Base-by-base conservation (phyloP, 192 early-diverging fungal genomes). In the Linnemannia zychae region DNA sequence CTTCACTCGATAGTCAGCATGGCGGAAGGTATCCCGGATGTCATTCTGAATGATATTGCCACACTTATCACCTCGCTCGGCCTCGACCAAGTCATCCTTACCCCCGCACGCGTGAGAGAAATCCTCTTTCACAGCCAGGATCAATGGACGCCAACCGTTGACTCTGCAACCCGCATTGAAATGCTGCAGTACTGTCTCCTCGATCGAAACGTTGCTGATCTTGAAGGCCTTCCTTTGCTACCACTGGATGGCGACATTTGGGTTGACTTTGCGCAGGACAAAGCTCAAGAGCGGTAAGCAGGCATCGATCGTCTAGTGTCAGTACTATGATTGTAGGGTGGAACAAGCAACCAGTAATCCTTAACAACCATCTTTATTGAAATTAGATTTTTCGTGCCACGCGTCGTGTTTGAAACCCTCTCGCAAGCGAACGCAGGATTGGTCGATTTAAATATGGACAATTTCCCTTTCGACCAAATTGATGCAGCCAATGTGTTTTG, bases 191-290 rank as follows among this genome's bases (percentile, higher is more conserved):
- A 82, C 60, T 82, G 74, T 40, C 37, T 72, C 13, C 5, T 44
- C 7, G 80, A 82, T 71, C 44, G 38, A 33, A 33, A 82, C 0
- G 33, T 82, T 47, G 34, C n/a, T 17, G 80, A 65, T 31, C 74
- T 82, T 3, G 74, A 82, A 53, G 80, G 80, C 20, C 34, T 82
- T 5, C 80, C 80, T 17, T 24, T 82, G 4, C 60, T 82, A 5
- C 80, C 80, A 2, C 18, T 82, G 22, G 80, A 70, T 38, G 60
- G 67, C 9, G 74, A 33, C 2, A 18, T 46, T 16, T 82, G 80
- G 80, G 80, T 72, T 6, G 74, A 82, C 22, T 82, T 82, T 70
- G 31, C 13, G 11, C 17, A 34, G 24, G 17, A 65, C 2, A 33
- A 47, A 0, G 70, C 57, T 11, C 0, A 12, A 33, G 40, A 36